Evolutionary conservation across 192 early-diverging fungal species (phyloP), one percentile per base, ranked within the genome.

Genomic region (Mortierella hygrophila): DNA sequence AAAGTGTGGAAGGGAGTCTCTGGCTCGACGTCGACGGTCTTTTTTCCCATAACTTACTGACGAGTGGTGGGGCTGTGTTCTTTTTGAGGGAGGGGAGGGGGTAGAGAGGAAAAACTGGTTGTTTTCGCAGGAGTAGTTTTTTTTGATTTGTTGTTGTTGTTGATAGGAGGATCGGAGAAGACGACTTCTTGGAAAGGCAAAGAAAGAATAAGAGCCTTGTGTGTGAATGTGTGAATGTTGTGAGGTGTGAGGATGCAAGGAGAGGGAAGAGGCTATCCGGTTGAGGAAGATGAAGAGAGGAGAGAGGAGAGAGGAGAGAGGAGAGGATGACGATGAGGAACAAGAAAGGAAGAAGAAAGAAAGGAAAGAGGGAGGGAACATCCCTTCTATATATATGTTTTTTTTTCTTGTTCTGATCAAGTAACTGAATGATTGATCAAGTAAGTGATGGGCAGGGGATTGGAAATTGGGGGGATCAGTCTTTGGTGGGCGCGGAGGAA

Each of bases 1-100:
- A 81, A 74, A 35, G 80, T 82, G 69, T 88, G 85, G 23, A 72
- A 82, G 15, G 81, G 81, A 65, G 74, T 68, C 54, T 82, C 81
- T 23, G 75, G 68, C 57, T 82, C 69, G 69, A 82, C 26, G 26
- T 78, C 18, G 42, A 78, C 26, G 35, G 47, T 70, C 29, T 29
- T 70, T 47, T 78, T 78, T n/a, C 68, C 68, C 68, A 68, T 65
- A 41, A 63, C 75, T 41, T 76, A 21, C 16, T 37, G 40, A 40
- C 68, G 41, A 65, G 60, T 63, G 60, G 29, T 38, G 37, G 18
- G 44, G 44, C 10, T 74, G 72, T 60, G 21, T 60, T 9, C n/a
- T 65, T 32, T 63, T 65, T 26, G n/a, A 26, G 29, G 55, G 10
- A 1, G 11, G 11, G 60, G 13, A 15, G 29, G 29, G 11, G 26